These are phyloP conservation scores for Fomitopsis pinicola DNA, from an alignment of 1,284 basidiomycete genomes.

Conservation along the genomic window DNA sequence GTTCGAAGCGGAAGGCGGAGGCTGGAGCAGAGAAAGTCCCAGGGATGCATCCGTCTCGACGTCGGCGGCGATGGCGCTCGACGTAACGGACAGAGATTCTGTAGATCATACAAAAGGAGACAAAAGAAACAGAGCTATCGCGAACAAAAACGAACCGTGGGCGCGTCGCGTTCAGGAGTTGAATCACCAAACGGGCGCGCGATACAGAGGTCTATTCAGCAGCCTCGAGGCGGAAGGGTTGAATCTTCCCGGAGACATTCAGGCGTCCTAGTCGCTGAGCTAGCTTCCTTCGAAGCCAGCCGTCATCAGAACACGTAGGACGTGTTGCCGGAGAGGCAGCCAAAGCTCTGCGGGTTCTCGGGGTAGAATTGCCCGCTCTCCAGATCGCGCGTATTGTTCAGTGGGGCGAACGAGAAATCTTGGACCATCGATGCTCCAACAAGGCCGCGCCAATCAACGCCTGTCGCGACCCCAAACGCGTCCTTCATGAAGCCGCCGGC, in stretches of 20 bases:
- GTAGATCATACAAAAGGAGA: neutral
- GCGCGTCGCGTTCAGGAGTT: slow-evolving; percentile 6
- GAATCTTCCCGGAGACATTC: neutral
- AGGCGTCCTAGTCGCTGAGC: neutral
- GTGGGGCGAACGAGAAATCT: neutral
- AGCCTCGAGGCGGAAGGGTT: neutral
- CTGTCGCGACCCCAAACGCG: slow-evolving; percentile 23
- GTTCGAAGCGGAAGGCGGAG: neutral
- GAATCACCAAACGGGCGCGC: slow-evolving; percentile 4
- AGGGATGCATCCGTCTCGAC: neutral
- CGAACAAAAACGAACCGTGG: neutral
- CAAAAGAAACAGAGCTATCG: neutral
- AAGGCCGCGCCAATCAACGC: slow-evolving; percentile 17
- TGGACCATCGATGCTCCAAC: slow-evolving; percentile 8
- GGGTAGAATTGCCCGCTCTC: slow-evolving; percentile 12
- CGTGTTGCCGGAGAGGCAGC: slow-evolving; percentile 20
- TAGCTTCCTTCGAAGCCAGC: neutral
- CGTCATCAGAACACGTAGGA: slow-evolving; percentile 15
- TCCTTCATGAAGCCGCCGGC: slow-evolving; percentile 21
- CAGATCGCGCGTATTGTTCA: slow-evolving; percentile 3
- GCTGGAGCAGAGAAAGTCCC: neutral
- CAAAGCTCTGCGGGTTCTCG: slow-evolving; percentile 9
- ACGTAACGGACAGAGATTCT: neutral
- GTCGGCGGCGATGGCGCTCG: neutral
- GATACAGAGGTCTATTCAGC: neutral